Evolutionary conservation across 106 monocot genomes (phyloP), one percentile per base, ranked within the genome.

Genomic region (Dendrobium chrysotoxum): DNA sequence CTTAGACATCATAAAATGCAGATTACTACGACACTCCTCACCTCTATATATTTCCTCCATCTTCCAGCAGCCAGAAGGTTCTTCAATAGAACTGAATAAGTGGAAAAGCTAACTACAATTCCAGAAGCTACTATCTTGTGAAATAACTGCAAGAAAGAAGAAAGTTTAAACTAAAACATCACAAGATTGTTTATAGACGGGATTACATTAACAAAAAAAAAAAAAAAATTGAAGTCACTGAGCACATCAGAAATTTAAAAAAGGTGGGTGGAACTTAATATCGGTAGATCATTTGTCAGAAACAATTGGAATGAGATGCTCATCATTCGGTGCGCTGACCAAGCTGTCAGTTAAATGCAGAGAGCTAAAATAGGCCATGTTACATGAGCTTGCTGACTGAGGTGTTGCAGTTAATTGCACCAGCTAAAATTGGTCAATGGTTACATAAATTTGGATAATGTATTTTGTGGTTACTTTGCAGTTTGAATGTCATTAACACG

Each of bases 1-100:
- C 4, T 20, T 15, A 54, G 23, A 40, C 7, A 74, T 13, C 39
- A 81, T 28, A 38, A 31, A 40, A 11, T 75, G 40, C 46, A 40
- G 0, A 53, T 39, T 54, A 28, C 25, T 72, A 40, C 65, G 70
- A 5, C 20, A 44, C 75, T 7, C 18, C 55, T 40, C 38, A 54
- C 97, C 94, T 98, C 97, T 78, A 98, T 92, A 81, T 85, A 98
- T 82, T 92, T 98, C 82, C 88, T 91, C 97, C 97, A 98, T 88
- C 88, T 98, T 77, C 97, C 97, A 86, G 84, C 80, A 84, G 88
- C 85, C 78, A 98, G 86, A 79, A 98, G 94, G 87, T 90, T 90
- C 82, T 85, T 89, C 83, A 92, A 75, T 31, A 95, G 31, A 84
- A 91, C 82, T 44, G 88, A 78, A 85, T 98, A 94, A 68, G 92